These are phyloP conservation scores for Penicillium brevicompactum DNA, from an alignment of 2,329 filamentous ascomycete genomes.

Conservation along the genomic window DNA sequence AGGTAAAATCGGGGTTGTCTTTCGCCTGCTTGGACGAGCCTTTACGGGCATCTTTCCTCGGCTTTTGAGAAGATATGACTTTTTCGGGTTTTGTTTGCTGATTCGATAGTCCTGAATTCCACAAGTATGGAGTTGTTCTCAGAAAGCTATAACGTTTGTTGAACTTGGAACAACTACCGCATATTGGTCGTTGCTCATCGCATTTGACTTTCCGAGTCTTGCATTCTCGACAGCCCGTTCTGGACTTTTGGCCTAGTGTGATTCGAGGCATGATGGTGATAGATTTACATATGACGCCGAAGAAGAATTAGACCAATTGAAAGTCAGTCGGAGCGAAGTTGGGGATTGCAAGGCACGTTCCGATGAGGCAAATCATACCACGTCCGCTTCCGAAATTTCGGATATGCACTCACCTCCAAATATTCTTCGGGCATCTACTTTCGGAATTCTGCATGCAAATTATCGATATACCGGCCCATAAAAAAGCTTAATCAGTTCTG, in stretches of 20 bases:
- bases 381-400: not conserved
- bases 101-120: not conserved
- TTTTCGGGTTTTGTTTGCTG: not conserved
- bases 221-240: not conserved
- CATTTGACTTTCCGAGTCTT: conserved; percentile 3
- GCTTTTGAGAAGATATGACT: not conserved
- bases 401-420: not conserved
- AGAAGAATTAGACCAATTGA: not conserved
- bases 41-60: not conserved
- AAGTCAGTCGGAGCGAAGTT: not conserved
- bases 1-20: not conserved
- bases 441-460: not conserved
- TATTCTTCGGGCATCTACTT: not conserved
- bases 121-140: not conserved
- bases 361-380: not conserved
- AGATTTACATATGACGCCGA: not conserved
- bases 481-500: not conserved
- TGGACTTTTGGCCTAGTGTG: not conserved
- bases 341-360: not conserved
- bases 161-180: not conserved
- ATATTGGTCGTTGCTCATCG: conserved; percentile 3
- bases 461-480: not conserved
- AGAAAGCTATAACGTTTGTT: not conserved
- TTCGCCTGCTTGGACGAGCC: not conserved
- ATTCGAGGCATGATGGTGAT: not conserved